A percentile compares a stretch with the other conserved stretches of the same genome.
Conservation (phyloP, 2,329 filamentous ascomycete species). For the Sporothrix protearum region DNA sequence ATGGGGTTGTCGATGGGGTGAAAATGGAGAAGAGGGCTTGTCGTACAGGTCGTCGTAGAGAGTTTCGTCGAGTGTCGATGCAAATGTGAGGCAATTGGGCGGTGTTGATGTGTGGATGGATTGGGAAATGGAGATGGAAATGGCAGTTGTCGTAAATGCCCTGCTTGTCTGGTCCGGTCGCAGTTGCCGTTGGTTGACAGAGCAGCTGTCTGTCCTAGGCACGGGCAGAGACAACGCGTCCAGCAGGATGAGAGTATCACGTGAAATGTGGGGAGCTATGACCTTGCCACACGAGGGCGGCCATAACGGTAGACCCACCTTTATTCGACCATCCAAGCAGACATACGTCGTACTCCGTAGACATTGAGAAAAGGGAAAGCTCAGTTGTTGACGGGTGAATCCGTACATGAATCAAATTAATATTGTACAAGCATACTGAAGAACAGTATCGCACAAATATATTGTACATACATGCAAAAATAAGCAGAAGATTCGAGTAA, state of each 20-base stretch:
- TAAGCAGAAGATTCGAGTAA: background rate
- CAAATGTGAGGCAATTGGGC: background rate
- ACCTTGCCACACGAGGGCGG: background rate
- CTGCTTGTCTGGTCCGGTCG: background rate
- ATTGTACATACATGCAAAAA: conserved; percentile 8
- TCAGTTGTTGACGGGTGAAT: background rate
- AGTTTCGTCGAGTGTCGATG: background rate
- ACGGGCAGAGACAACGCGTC: conserved; percentile 20
- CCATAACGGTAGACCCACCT: background rate
- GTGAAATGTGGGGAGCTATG: conserved; percentile 17
- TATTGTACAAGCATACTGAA: background rate
- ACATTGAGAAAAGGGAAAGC: background rate
- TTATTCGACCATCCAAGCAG: background rate
- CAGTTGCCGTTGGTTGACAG: background rate
- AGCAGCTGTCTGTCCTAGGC: conserved; percentile 18
- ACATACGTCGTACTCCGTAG: too few species aligned
- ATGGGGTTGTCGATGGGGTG: background rate
- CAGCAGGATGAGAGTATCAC: background rate
- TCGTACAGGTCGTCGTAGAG: background rate
- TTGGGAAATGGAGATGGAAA: background rate
- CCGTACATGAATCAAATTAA: background rate
- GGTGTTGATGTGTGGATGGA: background rate
- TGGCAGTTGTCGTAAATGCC: background rate
- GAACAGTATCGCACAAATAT: background rate
- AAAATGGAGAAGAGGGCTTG: background rate